A percentile compares a stretch with the other conserved stretches of the same genome.
phyloP scores from a whole-genome alignment of 163 green algal genomes.

The Prototheca cutis region DNA sequence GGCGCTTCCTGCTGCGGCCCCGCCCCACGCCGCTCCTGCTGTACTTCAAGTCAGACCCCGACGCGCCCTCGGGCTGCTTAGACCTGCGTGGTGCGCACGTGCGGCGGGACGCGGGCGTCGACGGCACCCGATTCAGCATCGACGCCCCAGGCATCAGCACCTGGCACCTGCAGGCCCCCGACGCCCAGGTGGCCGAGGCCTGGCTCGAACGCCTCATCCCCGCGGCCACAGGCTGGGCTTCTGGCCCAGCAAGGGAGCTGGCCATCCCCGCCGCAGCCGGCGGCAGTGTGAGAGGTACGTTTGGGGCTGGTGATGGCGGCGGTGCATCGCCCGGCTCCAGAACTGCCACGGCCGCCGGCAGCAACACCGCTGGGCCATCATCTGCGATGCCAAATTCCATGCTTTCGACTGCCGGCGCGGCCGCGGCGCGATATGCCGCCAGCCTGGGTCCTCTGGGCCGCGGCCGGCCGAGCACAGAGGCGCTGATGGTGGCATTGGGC shows the following conservation, averaged over 20 bases:
- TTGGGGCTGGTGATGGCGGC: too few species aligned
- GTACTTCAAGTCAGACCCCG: slow-evolving; percentile 4
- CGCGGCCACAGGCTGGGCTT: too few species aligned
- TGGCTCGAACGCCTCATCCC: not conserved
- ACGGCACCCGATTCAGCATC: not conserved
- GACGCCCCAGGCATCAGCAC: not conserved
- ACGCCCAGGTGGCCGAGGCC: not conserved
- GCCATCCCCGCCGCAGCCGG: too few species aligned
- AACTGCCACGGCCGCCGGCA: too few species aligned
- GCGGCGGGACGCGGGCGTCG: not conserved
- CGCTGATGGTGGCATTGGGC: not conserved
- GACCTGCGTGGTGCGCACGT: not conserved
- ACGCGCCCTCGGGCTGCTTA: not conserved
- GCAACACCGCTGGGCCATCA: too few species aligned
- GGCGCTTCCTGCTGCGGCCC: not conserved
- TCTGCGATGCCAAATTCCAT: too few species aligned
- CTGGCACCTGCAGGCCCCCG: not conserved
- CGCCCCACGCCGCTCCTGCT: not conserved
- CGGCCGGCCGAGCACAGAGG: not conserved
- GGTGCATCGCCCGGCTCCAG: too few species aligned
- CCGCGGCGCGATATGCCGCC: not conserved
- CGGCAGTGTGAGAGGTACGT: too few species aligned
- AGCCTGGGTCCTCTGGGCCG: not conserved
- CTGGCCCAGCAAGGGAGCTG: too few species aligned
- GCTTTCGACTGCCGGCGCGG: too few species aligned